A percentile compares a stretch with the other conserved stretches of the same genome.
Conservation (phyloP, 352 stramenopile genomes). For the Globisporangium lucens region DNA sequence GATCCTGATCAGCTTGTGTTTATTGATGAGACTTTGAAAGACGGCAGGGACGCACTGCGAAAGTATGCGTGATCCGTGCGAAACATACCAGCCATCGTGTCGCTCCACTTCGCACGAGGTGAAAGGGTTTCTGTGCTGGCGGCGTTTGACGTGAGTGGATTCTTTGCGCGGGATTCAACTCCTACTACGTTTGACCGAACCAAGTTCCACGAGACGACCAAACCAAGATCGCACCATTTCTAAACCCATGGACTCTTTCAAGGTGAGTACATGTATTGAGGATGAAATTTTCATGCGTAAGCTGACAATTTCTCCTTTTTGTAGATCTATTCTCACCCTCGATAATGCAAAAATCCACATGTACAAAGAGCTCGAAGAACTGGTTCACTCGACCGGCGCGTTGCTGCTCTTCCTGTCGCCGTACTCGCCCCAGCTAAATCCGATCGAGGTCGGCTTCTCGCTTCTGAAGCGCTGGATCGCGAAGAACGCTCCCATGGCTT, state of each 20-base stretch:
- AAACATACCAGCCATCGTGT: not conserved
- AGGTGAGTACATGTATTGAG: not conserved
- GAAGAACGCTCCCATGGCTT: not conserved
- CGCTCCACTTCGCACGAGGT: not conserved
- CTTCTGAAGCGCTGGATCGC: not conserved
- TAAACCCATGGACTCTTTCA: not conserved
- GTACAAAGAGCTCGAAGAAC: not conserved
- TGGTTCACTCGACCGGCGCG: not conserved
- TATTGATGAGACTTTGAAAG: not conserved
- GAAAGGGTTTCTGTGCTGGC: not conserved
- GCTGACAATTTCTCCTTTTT: not conserved
- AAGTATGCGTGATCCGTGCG: not conserved
- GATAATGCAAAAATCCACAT: not conserved
- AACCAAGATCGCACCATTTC: not conserved
- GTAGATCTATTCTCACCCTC: not conserved
- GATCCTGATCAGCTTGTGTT: not conserved
- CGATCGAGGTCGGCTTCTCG: not conserved
- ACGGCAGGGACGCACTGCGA: not conserved
- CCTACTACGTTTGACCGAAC: not conserved
- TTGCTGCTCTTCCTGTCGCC: not conserved
- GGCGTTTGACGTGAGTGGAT: not conserved
- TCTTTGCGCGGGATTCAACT: not conserved
- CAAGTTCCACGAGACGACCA: not conserved
- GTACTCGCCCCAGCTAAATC: not conserved
- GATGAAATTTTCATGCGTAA: not conserved